Conservation (phyloP, 768 basidiomycete genomes). For the Daedalea quercina region DNA sequence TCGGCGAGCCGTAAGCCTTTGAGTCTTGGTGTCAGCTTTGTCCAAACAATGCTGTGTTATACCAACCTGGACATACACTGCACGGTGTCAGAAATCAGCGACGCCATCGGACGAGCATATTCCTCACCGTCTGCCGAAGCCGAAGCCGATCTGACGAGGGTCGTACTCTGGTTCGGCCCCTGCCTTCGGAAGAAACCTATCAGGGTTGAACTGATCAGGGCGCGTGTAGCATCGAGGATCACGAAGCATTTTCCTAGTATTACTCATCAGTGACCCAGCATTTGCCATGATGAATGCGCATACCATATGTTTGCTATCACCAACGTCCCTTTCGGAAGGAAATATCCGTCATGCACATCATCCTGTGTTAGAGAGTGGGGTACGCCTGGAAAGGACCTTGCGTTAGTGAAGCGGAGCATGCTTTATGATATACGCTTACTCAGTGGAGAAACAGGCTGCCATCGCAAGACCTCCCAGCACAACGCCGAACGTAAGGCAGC, state of each 20-base stretch:
- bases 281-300: background rate
- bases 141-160: slow-evolving; percentile 24
- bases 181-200: slow-evolving; percentile 15
- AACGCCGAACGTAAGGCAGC: slow-evolving; percentile 21
- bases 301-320: slow-evolving; percentile 23
- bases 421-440: slow-evolving; percentile 15
- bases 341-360: slow-evolving; percentile 21
- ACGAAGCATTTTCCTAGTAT: slow-evolving; percentile 20
- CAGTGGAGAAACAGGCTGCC: slow-evolving; percentile 29
- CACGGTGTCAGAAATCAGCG: background rate
- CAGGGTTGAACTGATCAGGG: slow-evolving; percentile 21
- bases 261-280: background rate
- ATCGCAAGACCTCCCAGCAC: slow-evolving; percentile 26
- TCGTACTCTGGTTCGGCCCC: slow-evolving; percentile 17
- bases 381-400: slow-evolving; percentile 6
- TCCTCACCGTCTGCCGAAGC: slow-evolving; percentile 27
- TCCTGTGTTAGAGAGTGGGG: slow-evolving; percentile 19
- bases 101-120: background rate
- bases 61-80: slow-evolving; percentile 27
- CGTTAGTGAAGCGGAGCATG: too few relatives aligned
- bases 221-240: slow-evolving; percentile 17
- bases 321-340: slow-evolving; percentile 22
- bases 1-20: slow-evolving; percentile 38
- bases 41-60: slow-evolving; percentile 1
- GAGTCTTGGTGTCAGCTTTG: background rate